These are phyloP conservation scores for Pilaira anomala DNA, from an alignment of 192 early-diverging fungal species.

Conservation along the genomic window DNA sequence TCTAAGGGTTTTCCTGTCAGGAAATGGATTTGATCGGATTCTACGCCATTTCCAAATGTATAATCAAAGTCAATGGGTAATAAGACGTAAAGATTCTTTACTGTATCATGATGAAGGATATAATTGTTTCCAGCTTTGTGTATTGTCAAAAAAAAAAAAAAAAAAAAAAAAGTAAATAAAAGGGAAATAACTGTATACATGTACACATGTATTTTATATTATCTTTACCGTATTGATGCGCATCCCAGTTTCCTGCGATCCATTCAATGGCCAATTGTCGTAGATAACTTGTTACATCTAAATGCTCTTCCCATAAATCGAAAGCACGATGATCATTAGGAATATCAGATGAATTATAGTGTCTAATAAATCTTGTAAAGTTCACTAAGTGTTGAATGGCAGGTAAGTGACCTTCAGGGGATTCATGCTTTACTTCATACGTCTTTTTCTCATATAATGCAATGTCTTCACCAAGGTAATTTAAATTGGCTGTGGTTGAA, in stretches of 20 bases:
- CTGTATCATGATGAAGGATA: conserved; percentile 8
- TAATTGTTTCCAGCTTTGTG: conserved; percentile 39
- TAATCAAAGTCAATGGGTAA: conserved; percentile 48
- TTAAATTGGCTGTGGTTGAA: conserved; percentile 31
- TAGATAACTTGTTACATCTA: conserved; percentile 36
- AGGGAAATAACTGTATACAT: background rate
- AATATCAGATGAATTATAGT: conserved; percentile 21
- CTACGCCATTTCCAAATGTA: conserved; percentile 44
- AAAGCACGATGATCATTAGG: conserved; percentile 11
- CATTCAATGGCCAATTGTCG: conserved; percentile 38
- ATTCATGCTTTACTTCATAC: conserved; percentile 33
- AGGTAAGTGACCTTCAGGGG: conserved; percentile 21
- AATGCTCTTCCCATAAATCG: conserved; percentile 19
- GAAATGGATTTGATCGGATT: conserved; percentile 12
- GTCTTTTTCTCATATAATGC: conserved; percentile 25
- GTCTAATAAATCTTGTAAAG: conserved; percentile 35
- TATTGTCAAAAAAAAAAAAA: too few species aligned
- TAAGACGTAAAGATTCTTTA: conserved; percentile 33
- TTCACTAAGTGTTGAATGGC: conserved; percentile 30
- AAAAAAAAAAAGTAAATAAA: background rate
- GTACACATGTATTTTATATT: background rate
- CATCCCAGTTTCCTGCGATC: conserved; percentile 37
- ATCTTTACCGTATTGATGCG: conserved; percentile 32
- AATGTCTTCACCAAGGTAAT: conserved; percentile 31
- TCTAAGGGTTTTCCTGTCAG: conserved; percentile 29